Base-by-base conservation (phyloP, 768 basidiomycete genomes). In the Pulveroboletus ravenelii region DNA sequence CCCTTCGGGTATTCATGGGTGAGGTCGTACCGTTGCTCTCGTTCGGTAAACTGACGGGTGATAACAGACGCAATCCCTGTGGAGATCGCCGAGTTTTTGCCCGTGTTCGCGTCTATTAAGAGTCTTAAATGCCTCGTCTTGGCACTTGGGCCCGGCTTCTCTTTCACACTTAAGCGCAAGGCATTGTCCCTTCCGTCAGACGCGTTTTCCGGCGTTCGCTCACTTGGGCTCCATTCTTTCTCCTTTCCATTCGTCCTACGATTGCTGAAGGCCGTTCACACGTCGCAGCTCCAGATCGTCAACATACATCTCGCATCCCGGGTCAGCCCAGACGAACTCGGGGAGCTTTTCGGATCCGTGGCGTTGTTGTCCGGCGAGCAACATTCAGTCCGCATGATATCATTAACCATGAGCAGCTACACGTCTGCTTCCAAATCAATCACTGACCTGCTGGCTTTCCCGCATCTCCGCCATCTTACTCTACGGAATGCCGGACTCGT, bases 121-220 rank as follows among this genome's bases (percentile, higher is more conserved):
- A 52, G 34, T 14, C 61, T 61, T n/a, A 59, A 52, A 25, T 52
- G 46, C 13, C 25, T 62, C 30, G 60, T 62, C 25, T 37, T 62
- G 20, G 56, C 56, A 1, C 51, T 62, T 10, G 59, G 59, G 4
- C 48, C 43, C 6, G 35, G 51, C 5, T 12, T 59, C 30, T 20
- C 41, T 23, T 58, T 59, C 48, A 39, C 38, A 1, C 14, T 8
- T 3, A 58, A 54, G 41, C 45, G 48, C 18, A 58, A 59, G 45
- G 40, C 31, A 3, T 17, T 50, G 2, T 50, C 52, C n/a, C 48
- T 58, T 23, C 25, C 41, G 1, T 32, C 53, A 9, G 30, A 40
- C 7, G 45, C 47, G 3, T 59, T 61, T 10, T 49, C 47, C 3
- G 12, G 35, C 12, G 39, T 59, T 39, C 36, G 41, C 31, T 52